Evolutionary conservation across 2,329 filamentous ascomycete species (phyloP), one percentile per base, ranked within the genome.

Genomic region (Fusarium buxicola): DNA sequence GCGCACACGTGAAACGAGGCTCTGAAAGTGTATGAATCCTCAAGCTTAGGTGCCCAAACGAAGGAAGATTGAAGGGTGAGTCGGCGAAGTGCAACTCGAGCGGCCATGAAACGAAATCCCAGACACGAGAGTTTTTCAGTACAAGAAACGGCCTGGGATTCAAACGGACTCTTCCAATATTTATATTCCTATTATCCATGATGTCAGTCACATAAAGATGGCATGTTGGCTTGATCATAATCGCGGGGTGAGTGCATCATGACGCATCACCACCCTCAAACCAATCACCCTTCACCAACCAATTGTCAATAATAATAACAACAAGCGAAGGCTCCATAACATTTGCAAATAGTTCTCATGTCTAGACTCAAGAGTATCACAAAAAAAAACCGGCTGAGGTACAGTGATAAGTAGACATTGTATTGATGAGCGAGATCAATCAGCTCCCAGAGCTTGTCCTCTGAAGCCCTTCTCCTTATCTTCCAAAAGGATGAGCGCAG

Each of bases 281-380:
- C 31, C 31, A 32, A 32, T 32, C 31, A n/a, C 13, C 10, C 12
- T 32, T 13, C 31, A 11, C 7, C 31, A 7, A n/a, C 3, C 11
- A 32, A 32, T 32, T n/a, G 13, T 32, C 12, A 32, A 21, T 21
- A 21, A 21, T 21, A 21, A 21, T 21, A 21, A 21, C 21, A 21
- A 21, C 21, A 21, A 21, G 21, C 21, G 21, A 21, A 21, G 6
- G 6, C 21, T 21, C 21, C 21, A 21, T 21, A 21, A 4, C 6
- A 6, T 21, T 21, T 21, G 4, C 6, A 21, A 21, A 21, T 21
- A 21, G 21, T 21, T 21, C 21, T 6, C 21, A 21, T 21, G 6
- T 21, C 21, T 21, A 21, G 21, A 21, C 21, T 82, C 82, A 76
- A 83, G 85, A 0, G 81, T 84, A 66, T 85, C 82, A n/a, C n/a